Base-by-base conservation (phyloP, 2,329 filamentous ascomycete species). In the Tolypocladium ophioglossoides region DNA sequence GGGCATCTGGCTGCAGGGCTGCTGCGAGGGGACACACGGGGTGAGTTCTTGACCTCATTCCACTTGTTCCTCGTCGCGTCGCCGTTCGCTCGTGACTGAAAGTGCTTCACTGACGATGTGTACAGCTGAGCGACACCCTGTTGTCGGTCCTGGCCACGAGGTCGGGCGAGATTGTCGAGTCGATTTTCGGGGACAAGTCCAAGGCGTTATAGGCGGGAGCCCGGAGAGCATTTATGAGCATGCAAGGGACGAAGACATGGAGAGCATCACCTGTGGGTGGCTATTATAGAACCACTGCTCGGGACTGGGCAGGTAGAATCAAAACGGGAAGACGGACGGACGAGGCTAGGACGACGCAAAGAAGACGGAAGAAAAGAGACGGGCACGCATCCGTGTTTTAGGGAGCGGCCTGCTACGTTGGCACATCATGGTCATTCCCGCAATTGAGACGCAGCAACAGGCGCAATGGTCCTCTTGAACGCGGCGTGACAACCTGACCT, bases 1-100 rank as follows among this genome's bases (percentile, higher is more conserved):
- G 16, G 91, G 91, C 4, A 78, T 97, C 55, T 97, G 89, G 86
- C 76, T 97, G 62, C 94, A 97, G 69, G 92, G 92, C 35, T 96
- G 91, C 74, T 95, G 91, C 68, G 91, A 97, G 75, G 83, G 79
- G 57, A 95, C 91, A 37, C 92, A 97, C 70, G 92, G 92, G 56
- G 87, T 92, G 80, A 83, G 87, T 84, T 49, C 27, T 27, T 27
- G 3, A 27, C 27, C 6, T 27, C 27, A n/a, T n/a, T n/a, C n/a
- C n/a, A n/a, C n/a, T n/a, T n/a, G n/a, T n/a, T n/a, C n/a, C n/a
- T n/a, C n/a, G n/a, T n/a, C n/a, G n/a, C n/a, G n/a, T n/a, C n/a
- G n/a, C n/a, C n/a, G n/a, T 34, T 11, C 10, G 9, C n/a, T 37
- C 34, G 16, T 6, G 30, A 30, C 30, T n/a, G 4, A 18, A 18